phyloP scores from a whole-genome alignment of 139 green algal genomes.

The Tetradesmus obliquus region DNA sequence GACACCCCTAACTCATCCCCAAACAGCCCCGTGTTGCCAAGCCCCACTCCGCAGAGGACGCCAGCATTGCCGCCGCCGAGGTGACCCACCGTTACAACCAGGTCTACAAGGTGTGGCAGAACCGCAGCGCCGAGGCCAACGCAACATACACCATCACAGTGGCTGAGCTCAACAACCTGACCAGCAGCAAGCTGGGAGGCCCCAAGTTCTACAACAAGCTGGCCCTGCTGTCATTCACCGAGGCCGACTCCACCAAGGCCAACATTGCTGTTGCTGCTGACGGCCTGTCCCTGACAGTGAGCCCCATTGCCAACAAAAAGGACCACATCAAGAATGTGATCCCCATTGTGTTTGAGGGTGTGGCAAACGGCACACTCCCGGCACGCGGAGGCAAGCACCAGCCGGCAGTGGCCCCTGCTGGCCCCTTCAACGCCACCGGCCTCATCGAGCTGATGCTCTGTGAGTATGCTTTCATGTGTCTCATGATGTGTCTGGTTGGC shows the following conservation, averaged over 20 bases:
- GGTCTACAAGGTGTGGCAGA: slow-evolving; percentile 4
- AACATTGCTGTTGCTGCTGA: not conserved
- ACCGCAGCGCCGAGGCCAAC: not conserved
- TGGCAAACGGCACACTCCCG: not conserved
- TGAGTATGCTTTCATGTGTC: not conserved
- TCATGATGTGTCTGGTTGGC: too few relatives aligned
- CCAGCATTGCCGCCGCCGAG: not conserved
- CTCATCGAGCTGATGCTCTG: not conserved
- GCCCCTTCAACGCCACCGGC: not conserved
- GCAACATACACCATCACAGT: not conserved
- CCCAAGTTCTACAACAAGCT: not conserved
- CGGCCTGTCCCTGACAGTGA: not conserved
- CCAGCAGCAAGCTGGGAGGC: not conserved
- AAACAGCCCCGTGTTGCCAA: not conserved
- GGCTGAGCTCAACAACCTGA: not conserved
- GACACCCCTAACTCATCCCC: not conserved
- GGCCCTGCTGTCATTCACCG: not conserved
- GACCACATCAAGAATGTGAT: not conserved
- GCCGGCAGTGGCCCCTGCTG: not conserved
- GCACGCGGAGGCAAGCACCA: not conserved
- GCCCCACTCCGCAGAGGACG: not conserved
- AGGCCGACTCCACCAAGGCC: not conserved
- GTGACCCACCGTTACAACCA: not conserved
- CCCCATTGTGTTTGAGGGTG: not conserved
- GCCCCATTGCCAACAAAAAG: not conserved